Conservation (phyloP, 352 stramenopile species). For the Aphanomyces invadans region DNA sequence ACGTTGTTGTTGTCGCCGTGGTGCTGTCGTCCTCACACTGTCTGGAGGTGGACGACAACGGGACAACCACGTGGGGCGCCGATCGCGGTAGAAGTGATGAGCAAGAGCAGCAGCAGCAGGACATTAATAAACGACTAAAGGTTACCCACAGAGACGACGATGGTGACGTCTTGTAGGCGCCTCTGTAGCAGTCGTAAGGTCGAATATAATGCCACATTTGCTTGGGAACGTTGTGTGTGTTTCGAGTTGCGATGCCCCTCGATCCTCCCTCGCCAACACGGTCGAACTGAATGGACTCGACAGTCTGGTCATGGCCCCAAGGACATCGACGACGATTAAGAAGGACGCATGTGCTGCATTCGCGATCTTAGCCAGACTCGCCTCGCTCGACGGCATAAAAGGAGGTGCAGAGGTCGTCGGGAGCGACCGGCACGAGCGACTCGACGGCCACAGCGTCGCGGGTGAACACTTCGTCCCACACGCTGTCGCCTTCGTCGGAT, state of each 20-base stretch:
- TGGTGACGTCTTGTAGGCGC: neutral
- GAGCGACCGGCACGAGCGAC: neutral
- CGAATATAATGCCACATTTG: neutral
- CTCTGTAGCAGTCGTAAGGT: neutral
- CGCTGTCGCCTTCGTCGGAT: slow-evolving; percentile 17
- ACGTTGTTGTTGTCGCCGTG: neutral
- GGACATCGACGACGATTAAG: too few species aligned
- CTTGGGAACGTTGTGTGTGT: too few species aligned
- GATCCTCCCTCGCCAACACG: too few species aligned
- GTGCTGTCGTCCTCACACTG: too few species aligned
- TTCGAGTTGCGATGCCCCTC: too few species aligned
- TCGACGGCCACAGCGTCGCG: neutral
- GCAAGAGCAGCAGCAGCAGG: neutral
- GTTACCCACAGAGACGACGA: neutral
- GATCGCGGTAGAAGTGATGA: neutral
- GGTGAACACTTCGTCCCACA: slow-evolving; percentile 16
- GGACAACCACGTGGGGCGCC: neutral
- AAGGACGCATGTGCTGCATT: too few species aligned
- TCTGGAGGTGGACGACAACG: neutral
- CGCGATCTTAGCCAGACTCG: too few species aligned
- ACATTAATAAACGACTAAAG: slow-evolving; percentile 16
- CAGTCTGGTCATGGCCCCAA: too few species aligned
- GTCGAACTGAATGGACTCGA: too few species aligned
- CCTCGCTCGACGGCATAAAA: too few species aligned
- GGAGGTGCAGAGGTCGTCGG: slow-evolving; percentile 1